phyloP scores from a whole-genome alignment of 192 early-diverging fungal genomes.

The Globomyces pollinis-pini region DNA sequence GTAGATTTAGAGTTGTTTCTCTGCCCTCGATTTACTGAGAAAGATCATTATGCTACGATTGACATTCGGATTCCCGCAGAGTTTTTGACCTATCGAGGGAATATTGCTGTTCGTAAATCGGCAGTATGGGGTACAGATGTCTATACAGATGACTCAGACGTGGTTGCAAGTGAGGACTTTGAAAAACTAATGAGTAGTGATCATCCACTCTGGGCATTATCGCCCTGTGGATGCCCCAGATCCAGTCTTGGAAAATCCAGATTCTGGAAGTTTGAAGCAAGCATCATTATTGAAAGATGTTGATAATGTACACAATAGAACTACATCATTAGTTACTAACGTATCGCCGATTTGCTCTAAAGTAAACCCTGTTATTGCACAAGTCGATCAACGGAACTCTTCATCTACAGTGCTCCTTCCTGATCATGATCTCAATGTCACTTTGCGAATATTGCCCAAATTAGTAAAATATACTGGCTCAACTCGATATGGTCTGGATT shows the following conservation, averaged over 20 bases:
- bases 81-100: slow-evolving; percentile 51
- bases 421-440: slow-evolving; percentile 60
- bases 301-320: background rate
- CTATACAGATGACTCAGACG: slow-evolving; percentile 78
- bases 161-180: slow-evolving; percentile 60
- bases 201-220: slow-evolving; percentile 59
- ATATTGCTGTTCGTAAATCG: slow-evolving; percentile 50
- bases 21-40: slow-evolving; percentile 36
- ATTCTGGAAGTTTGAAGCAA: too few species aligned
- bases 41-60: slow-evolving; percentile 44
- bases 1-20: slow-evolving; percentile 35
- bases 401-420: slow-evolving; percentile 29
- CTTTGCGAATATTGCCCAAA: slow-evolving; percentile 62
- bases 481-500: slow-evolving; percentile 26
- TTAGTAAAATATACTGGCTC: slow-evolving; percentile 62
- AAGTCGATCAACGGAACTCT: slow-evolving; percentile 11
- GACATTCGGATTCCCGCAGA: slow-evolving; percentile 61
- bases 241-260: background rate
- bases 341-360: background rate
- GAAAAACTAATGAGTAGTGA: slow-evolving; percentile 39
- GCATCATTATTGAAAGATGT: background rate
- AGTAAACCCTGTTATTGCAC: slow-evolving; percentile 22
- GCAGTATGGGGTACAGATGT: slow-evolving; percentile 80
- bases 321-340: background rate
- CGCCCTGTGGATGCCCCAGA: slow-evolving; percentile 31